phyloP scores from a whole-genome alignment of 2,329 filamentous ascomycete species.

The Alternaria ventricosa region DNA sequence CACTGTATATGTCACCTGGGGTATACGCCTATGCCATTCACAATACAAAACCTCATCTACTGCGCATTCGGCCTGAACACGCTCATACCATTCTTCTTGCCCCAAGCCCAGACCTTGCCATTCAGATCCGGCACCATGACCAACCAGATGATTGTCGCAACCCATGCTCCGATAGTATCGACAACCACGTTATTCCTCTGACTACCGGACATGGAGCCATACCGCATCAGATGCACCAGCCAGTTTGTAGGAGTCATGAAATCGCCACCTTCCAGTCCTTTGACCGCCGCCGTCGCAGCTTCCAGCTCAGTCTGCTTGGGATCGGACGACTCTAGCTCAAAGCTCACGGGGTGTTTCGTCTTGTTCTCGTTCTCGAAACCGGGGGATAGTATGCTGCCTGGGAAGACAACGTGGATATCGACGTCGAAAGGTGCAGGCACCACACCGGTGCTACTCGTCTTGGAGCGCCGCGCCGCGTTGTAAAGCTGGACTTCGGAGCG shows the following conservation, averaged over 20 bases:
- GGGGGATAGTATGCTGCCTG: conserved; percentile 80
- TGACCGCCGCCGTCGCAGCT: conserved; percentile 74
- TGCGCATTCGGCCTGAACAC: conserved; percentile 35
- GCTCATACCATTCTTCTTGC: conserved; percentile 60
- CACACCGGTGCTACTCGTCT: conserved; percentile 29
- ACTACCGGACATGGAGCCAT: conserved; percentile 59
- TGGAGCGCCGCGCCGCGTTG: conserved; percentile 65
- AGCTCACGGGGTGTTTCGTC: conserved; percentile 81
- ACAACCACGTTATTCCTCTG: conserved; percentile 60
- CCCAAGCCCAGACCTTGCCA: conserved; percentile 63
- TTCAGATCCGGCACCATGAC: conserved; percentile 65
- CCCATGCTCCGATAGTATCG: conserved; percentile 63
- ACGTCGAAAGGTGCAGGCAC: conserved; percentile 67
- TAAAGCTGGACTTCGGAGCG: conserved; percentile 86
- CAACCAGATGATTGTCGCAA: conserved; percentile 61
- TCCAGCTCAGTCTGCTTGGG: conserved; percentile 77
- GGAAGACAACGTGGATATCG: conserved; percentile 80
- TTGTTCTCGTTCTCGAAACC: conserved; percentile 78
- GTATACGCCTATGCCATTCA: not conserved
- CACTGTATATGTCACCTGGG: not conserved
- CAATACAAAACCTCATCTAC: conserved; percentile 8
- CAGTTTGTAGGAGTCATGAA: conserved; percentile 80
- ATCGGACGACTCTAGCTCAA: conserved; percentile 81
- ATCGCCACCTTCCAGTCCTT: conserved; percentile 78
- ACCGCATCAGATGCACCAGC: conserved; percentile 75